A percentile compares a stretch with the other conserved stretches of the same genome.
Evolutionary conservation across 148 eudicot species (phyloP).

Genomic region (Euryodendron excelsum): DNA sequence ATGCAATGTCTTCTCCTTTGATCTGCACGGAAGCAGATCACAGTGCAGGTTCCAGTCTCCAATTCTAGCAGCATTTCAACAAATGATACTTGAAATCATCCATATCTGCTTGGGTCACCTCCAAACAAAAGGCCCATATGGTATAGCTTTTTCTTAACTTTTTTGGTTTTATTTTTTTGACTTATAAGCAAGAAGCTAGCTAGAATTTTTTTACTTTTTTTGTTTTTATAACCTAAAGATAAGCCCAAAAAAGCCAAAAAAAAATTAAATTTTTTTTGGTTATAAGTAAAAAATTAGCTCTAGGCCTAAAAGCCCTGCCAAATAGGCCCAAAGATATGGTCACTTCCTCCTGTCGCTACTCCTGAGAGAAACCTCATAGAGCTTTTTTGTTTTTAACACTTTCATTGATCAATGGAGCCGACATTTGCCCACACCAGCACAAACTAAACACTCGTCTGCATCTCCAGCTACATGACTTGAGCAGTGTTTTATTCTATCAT

Average conservation of each 20-base stretch:
- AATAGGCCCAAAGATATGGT: no score
- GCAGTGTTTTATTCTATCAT: conserved; percentile 78
- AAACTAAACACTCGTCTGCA: conserved; percentile 72
- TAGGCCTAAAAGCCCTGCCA: no score
- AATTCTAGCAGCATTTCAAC: not conserved
- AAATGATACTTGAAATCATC: not conserved
- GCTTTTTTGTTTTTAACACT: not conserved
- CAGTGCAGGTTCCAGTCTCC: not conserved
- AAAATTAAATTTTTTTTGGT: no score
- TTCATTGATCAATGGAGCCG: conserved; percentile 28
- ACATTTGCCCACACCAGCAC: conserved; percentile 87
- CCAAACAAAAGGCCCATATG: not conserved
- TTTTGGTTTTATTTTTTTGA: no score
- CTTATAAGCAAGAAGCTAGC: no score
- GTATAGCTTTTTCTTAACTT: no score
- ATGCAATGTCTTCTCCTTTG: no score
- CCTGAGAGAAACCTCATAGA: not conserved
- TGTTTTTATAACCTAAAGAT: no score
- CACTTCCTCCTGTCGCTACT: not conserved
- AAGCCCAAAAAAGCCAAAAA: no score
- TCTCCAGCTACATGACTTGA: conserved; percentile 77
- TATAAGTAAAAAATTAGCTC: no score
- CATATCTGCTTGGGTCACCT: not conserved
- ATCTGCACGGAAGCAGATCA: not conserved
- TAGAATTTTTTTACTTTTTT: no score